Evolutionary conservation across 2,329 filamentous ascomycete species (phyloP), one percentile per base, ranked within the genome.

Genomic region (Aquanectria penicillioides): DNA sequence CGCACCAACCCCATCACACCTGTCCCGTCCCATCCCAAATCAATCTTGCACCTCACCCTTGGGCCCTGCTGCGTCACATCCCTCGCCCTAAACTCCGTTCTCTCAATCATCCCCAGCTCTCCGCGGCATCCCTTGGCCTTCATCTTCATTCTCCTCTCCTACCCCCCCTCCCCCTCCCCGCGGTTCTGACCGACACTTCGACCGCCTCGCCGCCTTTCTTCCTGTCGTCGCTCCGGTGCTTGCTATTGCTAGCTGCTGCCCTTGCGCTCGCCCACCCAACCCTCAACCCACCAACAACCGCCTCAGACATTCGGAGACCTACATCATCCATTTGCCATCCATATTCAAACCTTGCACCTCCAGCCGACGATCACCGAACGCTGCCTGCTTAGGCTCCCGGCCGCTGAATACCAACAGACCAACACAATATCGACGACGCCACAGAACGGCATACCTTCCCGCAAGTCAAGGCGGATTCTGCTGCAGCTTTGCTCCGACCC

Each of bases 1-100:
- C 43, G 48, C 55, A 58, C 55, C 48, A 58, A 34, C 60, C 66
- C 62, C 66, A 69, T 65, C 57, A 59, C 47, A 56, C 50, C 63
- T 62, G 63, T 66, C 64, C 63, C 62, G 55, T 65, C 56, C 60
- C 55, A 64, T 64, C 62, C 61, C 66, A 66, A 54, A 59, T 59
- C 53, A 66, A 62, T 60, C 55, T 57, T 57, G 64, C 57, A 64
- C 63, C 56, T 59, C 57, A 58, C 50, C 57, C 46, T 62, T 65
- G 41, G 56, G 52, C 59, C 67, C 55, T 63, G 57, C 52, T 67
- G 66, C 62, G 66, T 69, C 66, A 67, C 64, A 56, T 61, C 60
- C 54, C 48, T 58, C 41, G 47, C 54, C 55, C 48, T 41, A 58
- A 58, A 38, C 48, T 41, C 46, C 49, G 59, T 57, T 44, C 46